Conservation (phyloP, 768 basidiomycete genomes). For the Boletus eberwhitei region DNA sequence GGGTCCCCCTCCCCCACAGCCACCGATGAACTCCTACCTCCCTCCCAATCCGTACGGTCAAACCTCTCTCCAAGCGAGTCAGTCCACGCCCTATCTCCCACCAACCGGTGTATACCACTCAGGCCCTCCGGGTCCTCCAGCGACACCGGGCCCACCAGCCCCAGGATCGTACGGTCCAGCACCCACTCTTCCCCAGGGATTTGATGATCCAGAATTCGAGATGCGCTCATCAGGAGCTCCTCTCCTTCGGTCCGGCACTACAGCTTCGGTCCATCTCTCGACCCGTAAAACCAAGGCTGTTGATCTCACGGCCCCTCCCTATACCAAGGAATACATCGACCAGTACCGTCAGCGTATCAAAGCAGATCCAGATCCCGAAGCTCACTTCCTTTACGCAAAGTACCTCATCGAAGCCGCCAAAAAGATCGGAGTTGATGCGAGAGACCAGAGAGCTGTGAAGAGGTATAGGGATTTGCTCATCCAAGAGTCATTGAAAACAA, state of each 20-base stretch:
- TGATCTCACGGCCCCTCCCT: slow-evolving; percentile 79
- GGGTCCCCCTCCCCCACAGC: slow-evolving; percentile 48
- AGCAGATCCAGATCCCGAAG: slow-evolving; percentile 95
- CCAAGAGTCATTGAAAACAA: slow-evolving; percentile 84
- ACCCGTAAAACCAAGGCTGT: slow-evolving; percentile 75
- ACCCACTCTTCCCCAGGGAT: slow-evolving; percentile 28
- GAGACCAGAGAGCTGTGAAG: slow-evolving; percentile 79
- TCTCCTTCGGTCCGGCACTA: slow-evolving; percentile 56
- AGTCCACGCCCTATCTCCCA: slow-evolving; percentile 33
- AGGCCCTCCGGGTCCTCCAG: slow-evolving; percentile 17
- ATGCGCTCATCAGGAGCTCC: slow-evolving; percentile 41
- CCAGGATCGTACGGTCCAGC: slow-evolving; percentile 18
- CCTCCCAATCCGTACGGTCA: slow-evolving; percentile 23
- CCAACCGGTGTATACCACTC: slow-evolving; percentile 26
- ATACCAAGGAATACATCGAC: slow-evolving; percentile 95
- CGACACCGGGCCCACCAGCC: slow-evolving; percentile 15
- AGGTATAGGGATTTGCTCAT: slow-evolving; percentile 90
- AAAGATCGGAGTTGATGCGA: slow-evolving; percentile 71
- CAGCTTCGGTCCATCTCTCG: slow-evolving; percentile 52
- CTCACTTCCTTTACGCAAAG: slow-evolving; percentile 97
- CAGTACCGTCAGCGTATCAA: slow-evolving; percentile 97
- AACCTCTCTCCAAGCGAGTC: slow-evolving; percentile 25
- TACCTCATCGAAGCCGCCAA: slow-evolving; percentile 98
- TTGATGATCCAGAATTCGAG: slow-evolving; percentile 51
- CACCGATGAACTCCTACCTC: slow-evolving; percentile 17